phyloP scores from a whole-genome alignment of 2,329 filamentous ascomycete species.

The Tolypocladium paradoxum region DNA sequence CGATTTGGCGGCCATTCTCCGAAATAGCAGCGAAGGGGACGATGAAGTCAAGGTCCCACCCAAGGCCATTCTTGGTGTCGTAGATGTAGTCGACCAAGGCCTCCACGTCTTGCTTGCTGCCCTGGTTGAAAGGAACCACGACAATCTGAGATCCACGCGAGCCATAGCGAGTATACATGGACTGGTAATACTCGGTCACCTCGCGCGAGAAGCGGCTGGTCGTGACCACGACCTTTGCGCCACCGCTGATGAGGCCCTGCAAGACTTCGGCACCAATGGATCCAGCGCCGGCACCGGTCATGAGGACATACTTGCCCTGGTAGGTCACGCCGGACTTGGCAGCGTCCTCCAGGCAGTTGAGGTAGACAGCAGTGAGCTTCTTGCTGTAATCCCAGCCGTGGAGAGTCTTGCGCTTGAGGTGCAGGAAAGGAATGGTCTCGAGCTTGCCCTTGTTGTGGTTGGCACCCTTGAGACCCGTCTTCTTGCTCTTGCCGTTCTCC shows the following conservation, averaged over 20 bases:
- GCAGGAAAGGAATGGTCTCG: slow-evolving; percentile 94
- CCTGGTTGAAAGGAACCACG: slow-evolving; percentile 97
- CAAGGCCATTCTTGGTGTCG: slow-evolving; percentile 87
- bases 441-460: slow-evolving; percentile 73
- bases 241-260: slow-evolving; percentile 90
- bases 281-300: slow-evolving; percentile 96
- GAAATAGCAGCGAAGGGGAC: slow-evolving; percentile 96
- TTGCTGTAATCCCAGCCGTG: slow-evolving; percentile 99
- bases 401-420: slow-evolving; percentile 86
- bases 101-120: slow-evolving; percentile 95
- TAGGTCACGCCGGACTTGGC: slow-evolving; percentile 83
- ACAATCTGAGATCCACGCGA: slow-evolving; percentile 92
- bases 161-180: slow-evolving; percentile 93
- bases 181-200: slow-evolving; percentile 98
- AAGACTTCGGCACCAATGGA: slow-evolving; percentile 97
- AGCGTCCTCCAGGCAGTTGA: slow-evolving; percentile 83
- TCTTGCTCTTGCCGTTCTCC: slow-evolving; percentile 61
- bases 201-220: slow-evolving; percentile 94
- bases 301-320: slow-evolving; percentile 88
- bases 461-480: slow-evolving; percentile 38
- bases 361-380: slow-evolving; percentile 86
- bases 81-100: slow-evolving; percentile 94
- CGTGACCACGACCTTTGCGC: slow-evolving; percentile 92
- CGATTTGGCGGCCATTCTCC: slow-evolving; percentile 95
- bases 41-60: slow-evolving; percentile 95